Evolutionary conservation across 2,329 filamentous ascomycete species (phyloP).

Genomic region (Monilinia laxa): DNA sequence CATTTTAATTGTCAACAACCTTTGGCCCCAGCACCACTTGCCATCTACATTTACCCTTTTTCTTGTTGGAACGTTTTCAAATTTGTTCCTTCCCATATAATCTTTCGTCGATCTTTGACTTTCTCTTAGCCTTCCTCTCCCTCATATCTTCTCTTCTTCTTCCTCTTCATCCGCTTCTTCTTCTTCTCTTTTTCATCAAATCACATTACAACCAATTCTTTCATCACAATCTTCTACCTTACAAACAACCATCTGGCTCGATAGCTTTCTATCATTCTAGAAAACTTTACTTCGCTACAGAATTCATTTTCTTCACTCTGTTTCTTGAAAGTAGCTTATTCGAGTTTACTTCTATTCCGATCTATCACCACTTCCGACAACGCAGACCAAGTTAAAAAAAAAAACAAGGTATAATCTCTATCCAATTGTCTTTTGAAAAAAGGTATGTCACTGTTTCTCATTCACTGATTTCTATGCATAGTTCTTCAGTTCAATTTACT

Average conservation of each 20-base stretch:
- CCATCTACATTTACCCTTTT: background rate
- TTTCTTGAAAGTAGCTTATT: conserved; percentile 27
- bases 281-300: conserved; percentile 39
- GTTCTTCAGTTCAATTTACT: background rate
- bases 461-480: background rate
- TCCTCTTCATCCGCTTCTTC: conserved; percentile 19
- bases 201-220: conserved; percentile 32
- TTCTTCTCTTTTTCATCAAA: conserved; percentile 26
- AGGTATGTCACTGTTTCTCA: conserved; percentile 27
- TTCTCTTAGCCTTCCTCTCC: background rate
- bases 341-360: conserved; percentile 20
- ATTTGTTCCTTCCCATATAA: background rate
- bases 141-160: conserved; percentile 18
- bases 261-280: conserved; percentile 43
- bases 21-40: too few species aligned
- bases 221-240: conserved; percentile 36
- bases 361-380: conserved; percentile 25
- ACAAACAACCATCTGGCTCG: conserved; percentile 39
- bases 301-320: conserved; percentile 29
- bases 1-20: too few species aligned
- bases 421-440: conserved; percentile 22
- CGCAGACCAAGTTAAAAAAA: background rate
- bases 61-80: background rate
- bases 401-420: conserved; percentile 15
- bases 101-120: background rate